phyloP scores from a whole-genome alignment of 2,329 filamentous ascomycete genomes.

The Phaeosphaeriaceae sp. region DNA sequence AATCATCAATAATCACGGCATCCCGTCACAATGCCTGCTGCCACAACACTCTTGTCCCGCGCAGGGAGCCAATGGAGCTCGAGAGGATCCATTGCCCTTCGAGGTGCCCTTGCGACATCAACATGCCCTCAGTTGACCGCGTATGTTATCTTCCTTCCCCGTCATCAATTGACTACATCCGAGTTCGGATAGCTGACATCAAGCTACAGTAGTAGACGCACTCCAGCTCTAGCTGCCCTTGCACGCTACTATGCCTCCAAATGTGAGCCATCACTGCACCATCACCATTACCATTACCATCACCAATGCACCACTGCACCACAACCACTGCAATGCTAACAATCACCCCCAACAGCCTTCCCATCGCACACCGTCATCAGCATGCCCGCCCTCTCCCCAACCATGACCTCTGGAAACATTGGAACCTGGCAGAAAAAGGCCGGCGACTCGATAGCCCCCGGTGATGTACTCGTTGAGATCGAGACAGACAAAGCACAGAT shows the following conservation, averaged over 20 bases:
- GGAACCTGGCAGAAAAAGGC: conserved; percentile 97
- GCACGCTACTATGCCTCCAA: conserved; percentile 73
- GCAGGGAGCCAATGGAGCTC: conserved; percentile 53
- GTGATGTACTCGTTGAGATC: conserved; percentile 96
- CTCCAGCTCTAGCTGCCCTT: conserved; percentile 64
- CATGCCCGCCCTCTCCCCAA: conserved; percentile 98
- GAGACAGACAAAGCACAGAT: conserved; percentile 99
- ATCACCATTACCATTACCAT: too few relatives aligned
- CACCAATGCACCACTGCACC: background rate
- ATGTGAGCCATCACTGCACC: conserved; percentile 55
- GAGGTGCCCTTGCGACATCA: conserved; percentile 53
- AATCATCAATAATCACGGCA: conserved; percentile 26
- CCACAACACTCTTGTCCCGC: conserved; percentile 53
- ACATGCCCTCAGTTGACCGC: conserved; percentile 36
- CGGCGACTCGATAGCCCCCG: conserved; percentile 84
- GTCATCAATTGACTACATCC: background rate
- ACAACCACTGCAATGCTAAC: conserved; percentile 36
- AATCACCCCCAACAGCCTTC: conserved; percentile 69
- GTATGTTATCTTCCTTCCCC: conserved; percentile 33
- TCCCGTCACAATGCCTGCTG: conserved; percentile 61
- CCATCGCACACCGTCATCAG: conserved; percentile 93
- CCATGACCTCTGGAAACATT: conserved; percentile 96
- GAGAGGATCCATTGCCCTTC: conserved; percentile 51
- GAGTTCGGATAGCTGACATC: conserved; percentile 32
- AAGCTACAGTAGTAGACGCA: conserved; percentile 47